Percentiles rank a stretch among this genome's conserved stretches.
Conservation (phyloP, 768 basidiomycete species). For the Kondoa subrosea region DNA sequence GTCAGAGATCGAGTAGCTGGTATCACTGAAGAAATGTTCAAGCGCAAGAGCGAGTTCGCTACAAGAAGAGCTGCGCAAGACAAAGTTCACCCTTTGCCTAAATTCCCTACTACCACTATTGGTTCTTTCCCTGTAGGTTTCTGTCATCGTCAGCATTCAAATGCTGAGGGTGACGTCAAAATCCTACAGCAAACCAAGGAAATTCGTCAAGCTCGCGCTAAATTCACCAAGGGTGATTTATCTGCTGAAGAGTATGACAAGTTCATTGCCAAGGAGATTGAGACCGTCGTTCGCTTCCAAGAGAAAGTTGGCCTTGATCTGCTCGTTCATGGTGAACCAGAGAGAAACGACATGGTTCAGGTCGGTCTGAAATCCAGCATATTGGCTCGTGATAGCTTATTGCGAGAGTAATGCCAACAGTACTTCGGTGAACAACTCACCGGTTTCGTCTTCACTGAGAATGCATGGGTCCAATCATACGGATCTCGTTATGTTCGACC, state of each 20-base stretch:
- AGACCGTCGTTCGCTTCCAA: conserved; percentile 85
- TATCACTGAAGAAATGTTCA: conserved; percentile 67
- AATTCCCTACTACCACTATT: conserved; percentile 96
- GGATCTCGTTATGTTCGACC: conserved; percentile 98
- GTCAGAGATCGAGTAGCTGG: conserved; percentile 88
- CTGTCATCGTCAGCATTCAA: neutral
- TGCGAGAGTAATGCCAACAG: too few species aligned
- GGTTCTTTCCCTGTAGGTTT: conserved; percentile 78
- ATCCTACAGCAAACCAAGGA: conserved; percentile 79
- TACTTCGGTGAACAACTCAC: conserved; percentile 94
- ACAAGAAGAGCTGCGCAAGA: conserved; percentile 73
- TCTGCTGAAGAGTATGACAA: conserved; percentile 74
- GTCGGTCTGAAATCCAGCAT: neutral
- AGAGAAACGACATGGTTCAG: conserved; percentile 99
- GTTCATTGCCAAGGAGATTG: conserved; percentile 96
- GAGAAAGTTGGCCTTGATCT: conserved; percentile 91
- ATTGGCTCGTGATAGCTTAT: conserved; percentile 80
- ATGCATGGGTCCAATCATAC: conserved; percentile 98
- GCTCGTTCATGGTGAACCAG: conserved; percentile 94
- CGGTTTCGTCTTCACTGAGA: conserved; percentile 96
- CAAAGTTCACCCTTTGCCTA: conserved; percentile 73
- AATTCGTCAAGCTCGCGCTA: conserved; percentile 91
- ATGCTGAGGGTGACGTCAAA: conserved; percentile 11
- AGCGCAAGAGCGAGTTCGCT: conserved; percentile 78
- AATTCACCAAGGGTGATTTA: conserved; percentile 79